A percentile compares a stretch with the other conserved stretches of the same genome.
phyloP scores from a whole-genome alignment of 192 early-diverging fungal genomes.

The Coemansia sp. region DNA sequence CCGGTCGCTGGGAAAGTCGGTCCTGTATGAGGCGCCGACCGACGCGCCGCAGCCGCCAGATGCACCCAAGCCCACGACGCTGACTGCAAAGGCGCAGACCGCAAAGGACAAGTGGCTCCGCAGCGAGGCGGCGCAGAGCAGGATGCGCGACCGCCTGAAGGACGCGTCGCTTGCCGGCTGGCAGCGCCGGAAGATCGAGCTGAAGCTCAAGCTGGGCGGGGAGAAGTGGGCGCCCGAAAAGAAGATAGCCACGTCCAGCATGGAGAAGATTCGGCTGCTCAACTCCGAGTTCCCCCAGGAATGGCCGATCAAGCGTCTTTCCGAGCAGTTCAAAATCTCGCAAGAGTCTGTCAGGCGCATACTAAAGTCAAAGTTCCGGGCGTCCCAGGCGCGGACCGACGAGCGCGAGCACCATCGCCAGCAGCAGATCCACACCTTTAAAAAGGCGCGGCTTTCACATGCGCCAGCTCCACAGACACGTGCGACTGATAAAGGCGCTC shows the following conservation, averaged over 20 bases:
- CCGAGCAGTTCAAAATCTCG: conserved; percentile 54
- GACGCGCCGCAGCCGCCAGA: no score
- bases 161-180: conserved; percentile 25
- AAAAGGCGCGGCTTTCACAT: no score
- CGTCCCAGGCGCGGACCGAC: conserved; percentile 19
- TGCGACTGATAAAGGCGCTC: no score
- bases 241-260: conserved; percentile 42
- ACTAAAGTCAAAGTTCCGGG: conserved; percentile 52
- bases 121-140: no score
- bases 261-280: conserved; percentile 44
- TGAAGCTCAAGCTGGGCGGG: conserved; percentile 33
- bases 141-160: conserved; percentile 19
- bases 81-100: no score
- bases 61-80: no score
- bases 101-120: no score
- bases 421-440: conserved; percentile 4
- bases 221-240: conserved; percentile 34
- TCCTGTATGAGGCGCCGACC: no score
- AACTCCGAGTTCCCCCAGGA: conserved; percentile 48
- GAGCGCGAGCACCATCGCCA: conserved; percentile 45
- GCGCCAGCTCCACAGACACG: no score
- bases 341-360: conserved; percentile 53
- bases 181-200: conserved; percentile 50
- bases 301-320: conserved; percentile 44
- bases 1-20: no score